phyloP scores from a whole-genome alignment of 345 rosid species.

The Zanthoxylum bungeanum region DNA sequence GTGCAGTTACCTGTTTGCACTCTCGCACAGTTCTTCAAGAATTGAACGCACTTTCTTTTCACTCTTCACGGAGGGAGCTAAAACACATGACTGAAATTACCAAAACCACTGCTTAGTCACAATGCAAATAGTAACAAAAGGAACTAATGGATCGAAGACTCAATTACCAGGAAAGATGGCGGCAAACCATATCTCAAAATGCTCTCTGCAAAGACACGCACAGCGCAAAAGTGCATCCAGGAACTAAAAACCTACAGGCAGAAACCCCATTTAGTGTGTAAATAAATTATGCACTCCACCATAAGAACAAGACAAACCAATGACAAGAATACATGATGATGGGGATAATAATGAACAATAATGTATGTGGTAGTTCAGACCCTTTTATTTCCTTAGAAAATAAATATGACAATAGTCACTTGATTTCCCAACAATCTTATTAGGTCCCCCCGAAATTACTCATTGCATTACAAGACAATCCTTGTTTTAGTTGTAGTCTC shows the following conservation, averaged over 20 bases:
- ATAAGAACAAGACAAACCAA: neutral
- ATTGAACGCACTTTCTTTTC: conserved; percentile 95
- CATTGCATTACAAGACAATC: neutral
- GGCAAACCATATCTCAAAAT: conserved; percentile 98
- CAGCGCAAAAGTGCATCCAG: conserved; percentile 99
- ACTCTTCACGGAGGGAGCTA: conserved; percentile 72
- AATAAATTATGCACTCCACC: neutral
- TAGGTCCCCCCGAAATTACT: neutral
- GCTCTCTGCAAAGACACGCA: conserved; percentile 92
- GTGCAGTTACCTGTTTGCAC: conserved; percentile 62
- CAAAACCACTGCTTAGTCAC: conserved; percentile 16
- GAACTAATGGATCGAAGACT: neutral
- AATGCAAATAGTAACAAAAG: conserved; percentile 10
- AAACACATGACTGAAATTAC: conserved; percentile 72
- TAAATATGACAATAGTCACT: neutral
- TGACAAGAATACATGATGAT: neutral
- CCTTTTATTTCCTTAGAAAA: neutral
- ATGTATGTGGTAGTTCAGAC: neutral
- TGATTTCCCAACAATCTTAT: neutral
- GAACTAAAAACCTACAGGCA: conserved; percentile 84
- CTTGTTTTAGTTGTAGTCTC: neutral
- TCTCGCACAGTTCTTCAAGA: conserved; percentile 76
- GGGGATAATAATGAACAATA: neutral
- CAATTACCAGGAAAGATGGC: conserved; percentile 85
- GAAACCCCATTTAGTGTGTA: conserved; percentile 5